phyloP scores from a whole-genome alignment of 306 rosid species.

The Casuarina equisetifolia region DNA sequence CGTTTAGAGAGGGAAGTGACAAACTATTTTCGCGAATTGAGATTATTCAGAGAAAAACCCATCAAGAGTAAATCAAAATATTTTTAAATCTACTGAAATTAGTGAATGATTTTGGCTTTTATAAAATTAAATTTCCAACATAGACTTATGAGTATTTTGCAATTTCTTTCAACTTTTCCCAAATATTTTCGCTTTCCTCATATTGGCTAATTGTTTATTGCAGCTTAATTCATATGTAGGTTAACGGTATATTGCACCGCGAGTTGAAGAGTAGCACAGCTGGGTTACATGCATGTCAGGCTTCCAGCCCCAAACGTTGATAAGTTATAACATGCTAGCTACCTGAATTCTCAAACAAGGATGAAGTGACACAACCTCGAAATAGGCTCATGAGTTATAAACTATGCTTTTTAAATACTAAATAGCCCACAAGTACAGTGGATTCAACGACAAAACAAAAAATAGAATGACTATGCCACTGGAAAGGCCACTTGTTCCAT shows the following conservation, averaged over 20 bases:
- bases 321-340: not conserved
- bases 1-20: slow-evolving; percentile 15
- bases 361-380: not conserved
- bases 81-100: not conserved
- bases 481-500: slow-evolving; percentile 1
- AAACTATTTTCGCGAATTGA: not conserved
- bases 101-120: not conserved
- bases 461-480: not conserved
- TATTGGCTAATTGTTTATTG: not conserved
- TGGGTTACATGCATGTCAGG: not conserved
- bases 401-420: not conserved
- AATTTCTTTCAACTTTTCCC: not conserved
- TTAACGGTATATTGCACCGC: not conserved
- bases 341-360: not conserved
- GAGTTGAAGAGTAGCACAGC: not conserved
- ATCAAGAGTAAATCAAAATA: not conserved
- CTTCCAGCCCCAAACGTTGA: not conserved
- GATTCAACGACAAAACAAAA: not conserved
- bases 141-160: no score
- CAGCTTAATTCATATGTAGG: not conserved
- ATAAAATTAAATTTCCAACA: not conserved
- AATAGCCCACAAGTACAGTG: not conserved
- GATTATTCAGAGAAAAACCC: not conserved
- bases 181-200: not conserved
- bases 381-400: not conserved